phyloP scores from a whole-genome alignment of 345 rosid species.

The Salix koriyanagi region DNA sequence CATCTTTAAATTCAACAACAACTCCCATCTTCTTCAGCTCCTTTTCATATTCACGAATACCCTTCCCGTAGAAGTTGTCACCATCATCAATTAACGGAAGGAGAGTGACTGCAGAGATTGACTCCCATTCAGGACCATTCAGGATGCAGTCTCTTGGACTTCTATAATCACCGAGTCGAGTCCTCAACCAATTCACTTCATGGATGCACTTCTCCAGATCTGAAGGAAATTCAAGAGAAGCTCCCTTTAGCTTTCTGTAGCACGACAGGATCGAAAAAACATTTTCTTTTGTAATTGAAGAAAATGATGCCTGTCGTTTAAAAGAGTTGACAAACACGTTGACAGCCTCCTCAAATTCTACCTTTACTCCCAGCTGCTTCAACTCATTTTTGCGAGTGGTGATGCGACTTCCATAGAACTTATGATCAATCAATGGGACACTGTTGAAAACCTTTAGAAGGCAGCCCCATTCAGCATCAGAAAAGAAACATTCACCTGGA shows the following conservation, averaged over 20 bases:
- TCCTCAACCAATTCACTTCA: conserved; percentile 51
- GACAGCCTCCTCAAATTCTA: conserved; percentile 45
- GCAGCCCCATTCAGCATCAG: conserved; percentile 51
- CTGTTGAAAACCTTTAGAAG: conserved; percentile 44
- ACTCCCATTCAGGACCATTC: conserved; percentile 47
- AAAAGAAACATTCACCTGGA: conserved; percentile 51
- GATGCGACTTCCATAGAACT: conserved; percentile 35
- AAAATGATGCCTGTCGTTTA: conserved; percentile 28
- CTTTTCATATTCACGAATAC: conserved; percentile 35
- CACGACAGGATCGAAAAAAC: conserved; percentile 42
- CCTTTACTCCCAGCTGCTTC: conserved; percentile 41
- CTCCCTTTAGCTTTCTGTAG: conserved; percentile 33
- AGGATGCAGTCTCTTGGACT: conserved; percentile 56
- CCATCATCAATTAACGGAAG: conserved; percentile 62
- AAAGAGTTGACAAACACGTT: conserved; percentile 32
- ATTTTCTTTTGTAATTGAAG: conserved; percentile 30
- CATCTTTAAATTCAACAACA: conserved; percentile 34
- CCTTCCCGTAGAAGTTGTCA: conserved; percentile 38
- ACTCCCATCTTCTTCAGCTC: conserved; percentile 55
- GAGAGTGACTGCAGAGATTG: conserved; percentile 39
- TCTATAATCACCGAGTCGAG: conserved; percentile 46
- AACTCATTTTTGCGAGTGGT: conserved; percentile 33
- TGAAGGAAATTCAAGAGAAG: conserved; percentile 15
- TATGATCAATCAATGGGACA: conserved; percentile 41
- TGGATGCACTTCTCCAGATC: conserved; percentile 29